phyloP scores from a whole-genome alignment of 495 filamentous ascomycete species.

The Massariosphaeria phaeospora region DNA sequence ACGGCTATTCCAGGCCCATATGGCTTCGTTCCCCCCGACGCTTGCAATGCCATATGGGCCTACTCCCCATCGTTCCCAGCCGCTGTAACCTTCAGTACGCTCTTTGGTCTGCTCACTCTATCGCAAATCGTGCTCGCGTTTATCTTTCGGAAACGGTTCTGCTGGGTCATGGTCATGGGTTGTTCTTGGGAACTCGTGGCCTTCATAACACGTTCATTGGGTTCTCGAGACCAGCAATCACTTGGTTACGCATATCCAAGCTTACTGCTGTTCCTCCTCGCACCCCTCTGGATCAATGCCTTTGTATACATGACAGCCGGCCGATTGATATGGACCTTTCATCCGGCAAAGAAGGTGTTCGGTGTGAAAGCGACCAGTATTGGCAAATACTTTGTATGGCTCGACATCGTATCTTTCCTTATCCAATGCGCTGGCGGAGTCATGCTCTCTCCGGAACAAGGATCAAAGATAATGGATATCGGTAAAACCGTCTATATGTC shows the following conservation, averaged over 20 bases:
- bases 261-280: constrained; percentile 25
- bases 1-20: constrained; percentile 30
- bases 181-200: constrained; percentile 43
- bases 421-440: constrained; percentile 54
- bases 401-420: constrained; percentile 61
- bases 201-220: constrained; percentile 42
- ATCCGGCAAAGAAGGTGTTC: constrained; percentile 46
- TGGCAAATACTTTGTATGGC: constrained; percentile 55
- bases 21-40: constrained; percentile 27
- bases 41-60: constrained; percentile 29
- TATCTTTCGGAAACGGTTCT: constrained; percentile 29
- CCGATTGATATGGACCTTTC: constrained; percentile 55
- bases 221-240: constrained; percentile 42
- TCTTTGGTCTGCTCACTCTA: constrained; percentile 31
- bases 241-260: constrained; percentile 43
- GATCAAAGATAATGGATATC: constrained; percentile 31
- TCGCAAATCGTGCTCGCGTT: constrained; percentile 28
- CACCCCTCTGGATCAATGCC: constrained; percentile 52
- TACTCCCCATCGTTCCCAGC: constrained; percentile 25
- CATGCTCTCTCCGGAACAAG: constrained; percentile 38
- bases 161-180: constrained; percentile 54
- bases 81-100: constrained; percentile 23
- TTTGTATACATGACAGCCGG: constrained; percentile 67
- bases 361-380: constrained; percentile 49
- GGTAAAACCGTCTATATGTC: constrained; percentile 58